Evolutionary conservation across 129 eudicot species (phyloP).

Genomic region (Escallonia herrerae): DNA sequence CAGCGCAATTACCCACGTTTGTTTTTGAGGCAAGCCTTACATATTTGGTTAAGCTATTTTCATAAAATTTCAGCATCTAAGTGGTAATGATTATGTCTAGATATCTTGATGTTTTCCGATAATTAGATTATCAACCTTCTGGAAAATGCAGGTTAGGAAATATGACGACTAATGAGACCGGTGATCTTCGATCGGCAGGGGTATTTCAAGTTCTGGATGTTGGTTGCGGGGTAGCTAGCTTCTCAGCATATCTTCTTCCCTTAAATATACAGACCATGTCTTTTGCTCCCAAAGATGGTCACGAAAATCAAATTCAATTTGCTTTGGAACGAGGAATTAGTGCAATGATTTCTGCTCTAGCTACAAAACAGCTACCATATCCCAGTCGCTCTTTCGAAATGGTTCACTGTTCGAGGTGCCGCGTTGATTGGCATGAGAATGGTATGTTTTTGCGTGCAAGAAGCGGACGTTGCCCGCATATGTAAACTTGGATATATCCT

Average conservation of each 20-base stretch:
- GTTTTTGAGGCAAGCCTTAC: too few relatives aligned
- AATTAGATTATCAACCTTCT: not conserved
- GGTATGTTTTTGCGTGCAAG: slow-evolving; percentile 37
- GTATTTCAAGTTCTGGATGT: slow-evolving; percentile 87
- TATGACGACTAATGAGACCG: slow-evolving; percentile 71
- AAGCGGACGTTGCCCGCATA: not conserved
- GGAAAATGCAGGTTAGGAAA: slow-evolving; percentile 77
- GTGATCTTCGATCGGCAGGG: slow-evolving; percentile 74
- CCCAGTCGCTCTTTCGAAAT: slow-evolving; percentile 79
- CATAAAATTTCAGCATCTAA: too few relatives aligned
- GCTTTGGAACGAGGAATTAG: slow-evolving; percentile 92
- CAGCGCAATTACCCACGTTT: too few relatives aligned
- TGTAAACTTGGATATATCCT: not conserved
- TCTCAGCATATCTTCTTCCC: slow-evolving; percentile 84
- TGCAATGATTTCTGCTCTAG: slow-evolving; percentile 83
- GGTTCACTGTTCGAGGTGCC: slow-evolving; percentile 97
- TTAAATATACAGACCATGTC: slow-evolving; percentile 75
- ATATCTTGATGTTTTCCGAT: too few relatives aligned
- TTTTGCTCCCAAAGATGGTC: slow-evolving; percentile 97
- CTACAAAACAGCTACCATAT: slow-evolving; percentile 93
- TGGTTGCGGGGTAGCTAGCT: slow-evolving; percentile 98
- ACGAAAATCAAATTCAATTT: slow-evolving; percentile 95
- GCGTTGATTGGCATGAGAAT: slow-evolving; percentile 94
- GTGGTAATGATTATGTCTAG: too few relatives aligned
- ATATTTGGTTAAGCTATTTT: too few relatives aligned